Conservation (phyloP, 179 eudicot species). For the Spergularia azorica region DNA sequence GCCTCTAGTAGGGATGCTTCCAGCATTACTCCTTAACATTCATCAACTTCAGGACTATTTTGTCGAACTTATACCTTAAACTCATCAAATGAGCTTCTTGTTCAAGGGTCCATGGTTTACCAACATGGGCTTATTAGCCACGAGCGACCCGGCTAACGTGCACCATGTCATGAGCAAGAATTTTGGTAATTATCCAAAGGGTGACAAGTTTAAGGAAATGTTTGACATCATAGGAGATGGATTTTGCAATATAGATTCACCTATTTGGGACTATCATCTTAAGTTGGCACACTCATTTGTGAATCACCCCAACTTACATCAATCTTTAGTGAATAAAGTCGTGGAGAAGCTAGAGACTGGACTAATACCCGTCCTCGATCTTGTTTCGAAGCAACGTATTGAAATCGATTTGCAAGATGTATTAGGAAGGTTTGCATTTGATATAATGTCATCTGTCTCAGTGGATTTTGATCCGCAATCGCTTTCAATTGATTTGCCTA, state of each 20-base stretch:
- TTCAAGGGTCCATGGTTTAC: slow-evolving; percentile 44
- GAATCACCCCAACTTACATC: slow-evolving; percentile 25
- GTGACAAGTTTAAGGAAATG: slow-evolving; percentile 30
- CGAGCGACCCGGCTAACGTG: slow-evolving; percentile 41
- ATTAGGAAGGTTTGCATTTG: slow-evolving; percentile 30
- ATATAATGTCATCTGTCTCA: neutral
- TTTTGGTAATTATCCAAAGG: slow-evolving; percentile 27
- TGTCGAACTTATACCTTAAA: neutral
- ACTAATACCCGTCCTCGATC: slow-evolving; percentile 23
- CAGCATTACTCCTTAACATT: slow-evolving; percentile 12
- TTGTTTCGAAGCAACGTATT: slow-evolving; percentile 11
- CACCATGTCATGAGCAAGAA: slow-evolving; percentile 31
- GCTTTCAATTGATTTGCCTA: slow-evolving; percentile 1
- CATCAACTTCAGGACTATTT: slow-evolving; percentile 2
- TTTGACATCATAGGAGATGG: slow-evolving; percentile 51
- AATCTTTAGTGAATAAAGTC: slow-evolving; percentile 24
- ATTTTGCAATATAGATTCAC: slow-evolving; percentile 38
- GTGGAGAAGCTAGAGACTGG: slow-evolving; percentile 35
- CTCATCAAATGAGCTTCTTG: slow-evolving; percentile 20
- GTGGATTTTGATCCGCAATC: slow-evolving; percentile 25
- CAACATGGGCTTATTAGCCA: slow-evolving; percentile 31
- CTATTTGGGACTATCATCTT: slow-evolving; percentile 40
- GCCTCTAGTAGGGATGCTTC: slow-evolving; percentile 33
- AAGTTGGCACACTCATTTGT: slow-evolving; percentile 32
- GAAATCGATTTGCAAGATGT: slow-evolving; percentile 21